Conservation (phyloP, 495 filamentous ascomycete genomes). For the Talaromyces stipitatus region DNA sequence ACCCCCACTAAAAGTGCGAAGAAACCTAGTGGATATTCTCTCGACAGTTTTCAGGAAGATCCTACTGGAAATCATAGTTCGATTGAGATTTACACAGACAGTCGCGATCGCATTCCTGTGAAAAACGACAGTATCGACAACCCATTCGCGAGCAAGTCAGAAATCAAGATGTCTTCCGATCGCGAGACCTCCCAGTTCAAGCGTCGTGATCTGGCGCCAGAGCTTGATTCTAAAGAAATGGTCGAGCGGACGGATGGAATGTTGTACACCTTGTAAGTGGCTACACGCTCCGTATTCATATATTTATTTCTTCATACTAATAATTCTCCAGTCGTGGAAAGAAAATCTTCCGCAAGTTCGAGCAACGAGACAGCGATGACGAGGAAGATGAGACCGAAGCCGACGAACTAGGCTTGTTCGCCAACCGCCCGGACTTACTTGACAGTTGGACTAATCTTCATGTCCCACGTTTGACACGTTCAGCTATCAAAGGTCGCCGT, state of each 20-base stretch:
- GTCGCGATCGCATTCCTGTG: constrained; percentile 75
- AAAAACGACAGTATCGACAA: constrained; percentile 59
- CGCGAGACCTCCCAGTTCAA: constrained; percentile 25
- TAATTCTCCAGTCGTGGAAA: constrained; percentile 67
- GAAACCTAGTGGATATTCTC: constrained; percentile 53
- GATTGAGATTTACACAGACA: constrained; percentile 85
- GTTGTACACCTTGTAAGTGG: constrained; percentile 78
- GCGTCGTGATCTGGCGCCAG: constrained; percentile 10
- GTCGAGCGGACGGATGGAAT: constrained; percentile 68
- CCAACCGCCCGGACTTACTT: constrained; percentile 30
- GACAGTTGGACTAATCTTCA: constrained; percentile 21
- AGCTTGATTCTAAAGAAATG: constrained; percentile 49
- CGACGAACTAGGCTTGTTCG: constrained; percentile 37
- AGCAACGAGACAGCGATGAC: constrained; percentile 40
- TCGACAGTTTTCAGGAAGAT: constrained; percentile 63
- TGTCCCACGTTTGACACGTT: constrained; percentile 56
- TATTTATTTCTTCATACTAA: constrained; percentile 17
- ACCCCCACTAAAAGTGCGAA: constrained; percentile 46
- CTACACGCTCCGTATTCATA: background rate
- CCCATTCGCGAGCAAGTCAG: constrained; percentile 58
- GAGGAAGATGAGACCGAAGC: constrained; percentile 37
- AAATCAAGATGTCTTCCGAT: constrained; percentile 17
- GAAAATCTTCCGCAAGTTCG: constrained; percentile 61
- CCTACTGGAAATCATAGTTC: constrained; percentile 32
- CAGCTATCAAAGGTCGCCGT: constrained; percentile 72